phyloP scores from a whole-genome alignment of 108 stramenopile genomes.

The Heterococcus sp. region DNA sequence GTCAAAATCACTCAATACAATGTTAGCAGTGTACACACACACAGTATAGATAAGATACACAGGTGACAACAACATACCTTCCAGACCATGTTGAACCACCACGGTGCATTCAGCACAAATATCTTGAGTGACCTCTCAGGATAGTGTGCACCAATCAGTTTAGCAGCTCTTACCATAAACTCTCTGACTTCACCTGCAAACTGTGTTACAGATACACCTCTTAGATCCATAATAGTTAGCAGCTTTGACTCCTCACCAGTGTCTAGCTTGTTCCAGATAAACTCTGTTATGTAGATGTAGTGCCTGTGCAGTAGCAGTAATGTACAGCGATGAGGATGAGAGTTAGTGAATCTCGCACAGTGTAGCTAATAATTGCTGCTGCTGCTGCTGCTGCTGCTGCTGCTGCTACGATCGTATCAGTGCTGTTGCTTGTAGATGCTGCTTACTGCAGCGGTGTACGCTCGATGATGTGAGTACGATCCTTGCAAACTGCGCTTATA shows the following conservation, averaged over 20 bases:
- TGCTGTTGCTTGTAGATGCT: no score
- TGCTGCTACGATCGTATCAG: no score
- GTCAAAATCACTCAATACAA: no score
- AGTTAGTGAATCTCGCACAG: no score
- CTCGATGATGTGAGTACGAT: no score
- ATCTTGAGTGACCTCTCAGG: slow-evolving; percentile 51
- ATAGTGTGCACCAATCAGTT: slow-evolving; percentile 48
- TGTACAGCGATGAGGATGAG: no score
- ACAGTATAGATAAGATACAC: not conserved
- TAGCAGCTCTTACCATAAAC: slow-evolving; percentile 47
- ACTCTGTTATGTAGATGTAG: slow-evolving; percentile 58
- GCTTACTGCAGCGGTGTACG: no score
- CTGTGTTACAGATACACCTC: slow-evolving; percentile 37
- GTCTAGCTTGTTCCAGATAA: slow-evolving; percentile 28
- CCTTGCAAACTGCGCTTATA: no score
- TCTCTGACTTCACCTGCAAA: slow-evolving; percentile 43
- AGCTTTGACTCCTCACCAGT: slow-evolving; percentile 21
- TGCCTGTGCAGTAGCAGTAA: slow-evolving; percentile 41
- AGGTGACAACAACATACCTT: slow-evolving; percentile 10
- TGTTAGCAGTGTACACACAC: no score
- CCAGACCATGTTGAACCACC: slow-evolving; percentile 54
- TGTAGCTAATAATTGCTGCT: no score
- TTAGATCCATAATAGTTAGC: slow-evolving; percentile 45
- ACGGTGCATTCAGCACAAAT: slow-evolving; percentile 50
- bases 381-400: no score